Evolutionary conservation across 345 rosid genomes (phyloP).

Genomic region (Hibiscus mutabilis): DNA sequence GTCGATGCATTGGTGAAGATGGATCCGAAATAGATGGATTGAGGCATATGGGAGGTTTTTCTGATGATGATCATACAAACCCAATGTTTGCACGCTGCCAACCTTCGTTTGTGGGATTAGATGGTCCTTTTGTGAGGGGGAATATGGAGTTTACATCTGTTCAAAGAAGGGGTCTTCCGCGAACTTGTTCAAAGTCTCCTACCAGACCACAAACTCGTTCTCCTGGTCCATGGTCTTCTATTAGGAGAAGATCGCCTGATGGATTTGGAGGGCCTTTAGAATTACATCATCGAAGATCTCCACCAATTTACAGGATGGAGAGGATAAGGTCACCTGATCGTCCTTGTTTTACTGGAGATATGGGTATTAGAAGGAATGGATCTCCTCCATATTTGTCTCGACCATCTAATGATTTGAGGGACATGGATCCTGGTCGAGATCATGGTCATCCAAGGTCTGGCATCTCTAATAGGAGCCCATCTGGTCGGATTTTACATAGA

Average conservation of each 20-base stretch:
- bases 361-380: slow-evolving; percentile 54
- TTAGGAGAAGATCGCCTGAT: slow-evolving; percentile 68
- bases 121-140: slow-evolving; percentile 46
- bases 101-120: slow-evolving; percentile 49
- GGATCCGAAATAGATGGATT: slow-evolving; percentile 46
- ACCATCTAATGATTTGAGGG: slow-evolving; percentile 50
- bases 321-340: slow-evolving; percentile 61
- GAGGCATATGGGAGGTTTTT: slow-evolving; percentile 55
- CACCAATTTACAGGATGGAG: slow-evolving; percentile 57
- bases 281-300: slow-evolving; percentile 50
- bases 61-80: slow-evolving; percentile 33
- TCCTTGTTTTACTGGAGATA: slow-evolving; percentile 50
- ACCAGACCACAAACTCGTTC: slow-evolving; percentile 49
- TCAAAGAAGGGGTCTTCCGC: slow-evolving; percentile 42
- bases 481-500: slow-evolving; percentile 48
- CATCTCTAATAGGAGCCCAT: slow-evolving; percentile 51
- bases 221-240: slow-evolving; percentile 63
- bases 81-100: slow-evolving; percentile 38
- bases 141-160: slow-evolving; percentile 42
- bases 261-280: slow-evolving; percentile 56
- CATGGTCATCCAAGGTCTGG: slow-evolving; percentile 52
- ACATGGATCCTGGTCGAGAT: slow-evolving; percentile 47
- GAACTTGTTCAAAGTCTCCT: slow-evolving; percentile 63
- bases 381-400: slow-evolving; percentile 58
- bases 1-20: slow-evolving; percentile 41